Base-by-base conservation (phyloP, 2,329 filamentous ascomycete genomes). In the Sarocladiaceae sp. region DNA sequence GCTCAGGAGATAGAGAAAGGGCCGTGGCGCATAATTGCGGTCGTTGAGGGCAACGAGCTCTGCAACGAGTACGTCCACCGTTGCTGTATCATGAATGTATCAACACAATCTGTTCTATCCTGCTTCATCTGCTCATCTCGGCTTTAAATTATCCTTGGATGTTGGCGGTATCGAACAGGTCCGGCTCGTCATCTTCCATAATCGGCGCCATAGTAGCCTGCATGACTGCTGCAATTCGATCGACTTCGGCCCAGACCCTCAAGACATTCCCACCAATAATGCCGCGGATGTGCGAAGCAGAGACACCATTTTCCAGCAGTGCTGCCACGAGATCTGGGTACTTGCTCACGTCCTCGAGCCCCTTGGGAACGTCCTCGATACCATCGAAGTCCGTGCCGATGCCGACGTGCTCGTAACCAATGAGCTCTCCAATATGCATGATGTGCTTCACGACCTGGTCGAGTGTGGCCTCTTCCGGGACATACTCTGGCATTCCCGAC, bases 301-400 rank as follows among this genome's bases (percentile, higher is more conserved):
- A 85, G 4, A 95, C 74, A 0, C 88, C 88, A 32, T 82, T 74
- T 40, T 70, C 71, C 51, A 95, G 66, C 47, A 96, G 64, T 62
- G 88, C 85, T 3, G 78, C 80, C 7, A 96, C 76, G 34, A 96
- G 65, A 46, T 83, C 78, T 0, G 89, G 90, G 55, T 84, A 95
- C 58, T 87, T 88, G 40, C 82, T 81, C 6, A 95, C 88, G 60
- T 95, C 89, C 29, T 93, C 87, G 39, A 97, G 64, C 0, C 90
- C 91, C 44, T 68, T 60, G 0, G 90, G 88, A 4, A 81, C 81
- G 1, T 54, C 61, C 1, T 61, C 57, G 46, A 90, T 90, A 7
- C 80, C 91, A 59, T 96, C 90, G 59, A 90, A 96, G 61, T 97
- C 91, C 43, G 85, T 89, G 0, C 91, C 91, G 15, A 96, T 64